These are phyloP conservation scores for Fagopyrum tataricum DNA, from an alignment of 148 eudicot species.

Conservation along the genomic window DNA sequence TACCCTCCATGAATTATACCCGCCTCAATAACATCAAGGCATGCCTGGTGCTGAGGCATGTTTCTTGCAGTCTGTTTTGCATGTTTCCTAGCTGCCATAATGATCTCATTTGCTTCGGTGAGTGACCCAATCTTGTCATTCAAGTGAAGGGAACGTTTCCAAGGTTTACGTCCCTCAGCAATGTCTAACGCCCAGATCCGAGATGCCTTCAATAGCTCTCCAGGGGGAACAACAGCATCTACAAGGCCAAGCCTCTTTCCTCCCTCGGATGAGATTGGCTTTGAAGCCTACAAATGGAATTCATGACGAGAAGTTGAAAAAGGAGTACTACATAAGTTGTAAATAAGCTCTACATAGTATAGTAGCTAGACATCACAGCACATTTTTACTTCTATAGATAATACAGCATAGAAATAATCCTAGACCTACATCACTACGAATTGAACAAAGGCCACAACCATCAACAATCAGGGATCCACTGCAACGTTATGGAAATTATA, in stretches of 20 bases:
- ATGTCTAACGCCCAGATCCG: constrained; percentile 84
- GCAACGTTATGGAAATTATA: neutral
- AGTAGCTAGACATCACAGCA: neutral
- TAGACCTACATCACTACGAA: neutral
- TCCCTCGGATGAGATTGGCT: constrained; percentile 75
- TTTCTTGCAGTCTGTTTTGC: constrained; percentile 64
- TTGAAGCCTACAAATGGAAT: constrained; percentile 47
- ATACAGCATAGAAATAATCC: neutral
- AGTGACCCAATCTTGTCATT: constrained; percentile 70
- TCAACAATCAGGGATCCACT: too few relatives aligned
- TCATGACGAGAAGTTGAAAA: neutral
- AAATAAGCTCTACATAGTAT: neutral
- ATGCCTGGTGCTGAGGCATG: constrained; percentile 86
- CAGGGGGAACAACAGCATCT: constrained; percentile 67
- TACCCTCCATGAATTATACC: constrained; percentile 84
- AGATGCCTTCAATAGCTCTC: constrained; percentile 60
- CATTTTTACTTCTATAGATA: neutral
- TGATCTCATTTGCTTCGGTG: constrained; percentile 48
- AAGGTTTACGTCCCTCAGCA: constrained; percentile 64
- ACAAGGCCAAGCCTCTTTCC: constrained; percentile 75
- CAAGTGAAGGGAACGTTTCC: constrained; percentile 73
- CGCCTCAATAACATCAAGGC: constrained; percentile 82
- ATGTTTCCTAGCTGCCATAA: constrained; percentile 59
- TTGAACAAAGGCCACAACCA: neutral
- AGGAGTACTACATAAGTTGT: neutral